phyloP scores from a whole-genome alignment of 2,329 filamentous ascomycete species.

The Colletotrichum sp. region DNA sequence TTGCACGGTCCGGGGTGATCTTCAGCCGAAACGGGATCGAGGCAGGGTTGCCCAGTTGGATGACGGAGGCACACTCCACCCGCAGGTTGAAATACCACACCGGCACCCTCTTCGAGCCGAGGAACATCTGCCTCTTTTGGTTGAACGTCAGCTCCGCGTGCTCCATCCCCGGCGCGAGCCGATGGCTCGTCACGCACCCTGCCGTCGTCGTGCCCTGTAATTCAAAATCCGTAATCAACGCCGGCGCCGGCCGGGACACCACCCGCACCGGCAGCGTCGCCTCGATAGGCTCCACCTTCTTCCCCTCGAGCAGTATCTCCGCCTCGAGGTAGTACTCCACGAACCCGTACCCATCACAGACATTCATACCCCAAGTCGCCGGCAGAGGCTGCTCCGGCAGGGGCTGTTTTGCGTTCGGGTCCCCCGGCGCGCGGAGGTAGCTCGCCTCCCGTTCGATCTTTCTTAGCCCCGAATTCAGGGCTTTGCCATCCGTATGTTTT shows the following conservation, averaged over 20 bases:
- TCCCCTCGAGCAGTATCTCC: neutral
- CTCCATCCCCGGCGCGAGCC: neutral
- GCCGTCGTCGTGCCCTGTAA: neutral
- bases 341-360: neutral
- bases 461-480: neutral
- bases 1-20: neutral
- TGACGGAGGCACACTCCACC: neutral
- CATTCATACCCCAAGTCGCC: neutral
- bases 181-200: neutral
- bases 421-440: neutral
- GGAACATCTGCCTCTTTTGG: neutral
- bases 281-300: neutral
- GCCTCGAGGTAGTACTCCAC: neutral
- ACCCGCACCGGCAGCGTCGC: neutral
- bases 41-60: neutral
- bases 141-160: neutral
- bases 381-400: neutral
- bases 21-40: neutral
- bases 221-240: neutral
- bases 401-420: accelerated
- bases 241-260: neutral
- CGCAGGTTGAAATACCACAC: neutral
- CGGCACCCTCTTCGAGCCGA: neutral
- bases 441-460: neutral
- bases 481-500: neutral